phyloP scores from a whole-genome alignment of 768 basidiomycete species.

The Cystofilobasidium capitatum region DNA sequence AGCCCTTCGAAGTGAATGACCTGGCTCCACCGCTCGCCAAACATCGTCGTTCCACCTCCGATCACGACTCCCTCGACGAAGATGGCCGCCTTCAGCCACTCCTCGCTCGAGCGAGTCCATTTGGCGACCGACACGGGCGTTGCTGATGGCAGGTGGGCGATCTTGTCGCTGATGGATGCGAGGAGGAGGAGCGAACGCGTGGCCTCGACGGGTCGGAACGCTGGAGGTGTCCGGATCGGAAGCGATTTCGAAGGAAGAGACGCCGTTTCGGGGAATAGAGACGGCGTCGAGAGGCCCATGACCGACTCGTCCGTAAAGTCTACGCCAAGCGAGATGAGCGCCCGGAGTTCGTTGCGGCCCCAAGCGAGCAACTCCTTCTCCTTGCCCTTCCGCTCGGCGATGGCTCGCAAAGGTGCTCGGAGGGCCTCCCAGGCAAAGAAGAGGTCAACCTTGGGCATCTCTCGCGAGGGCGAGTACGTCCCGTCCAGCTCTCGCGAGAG shows the following conservation, averaged over 20 bases:
- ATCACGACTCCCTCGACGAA: not conserved
- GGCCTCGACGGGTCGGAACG: slow-evolving; percentile 5
- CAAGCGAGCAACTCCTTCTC: slow-evolving; percentile 3
- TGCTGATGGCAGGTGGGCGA: not conserved
- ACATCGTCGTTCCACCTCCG: not conserved
- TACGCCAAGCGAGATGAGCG: slow-evolving; percentile 10
- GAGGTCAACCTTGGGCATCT: slow-evolving; percentile 4
- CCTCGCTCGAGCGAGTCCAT: not conserved
- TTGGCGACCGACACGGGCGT: not conserved
- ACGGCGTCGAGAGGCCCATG: not conserved
- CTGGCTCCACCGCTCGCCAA: not conserved
- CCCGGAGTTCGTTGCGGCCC: slow-evolving; percentile 2
- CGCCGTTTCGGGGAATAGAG: no score
- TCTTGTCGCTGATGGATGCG: not conserved
- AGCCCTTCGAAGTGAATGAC: slow-evolving; percentile 1
- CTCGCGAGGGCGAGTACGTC: slow-evolving; percentile 11
- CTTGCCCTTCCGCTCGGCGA: slow-evolving; percentile 3
- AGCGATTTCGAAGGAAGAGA: not conserved
- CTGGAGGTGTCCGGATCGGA: not conserved
- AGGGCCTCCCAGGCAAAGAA: slow-evolving; percentile 14
- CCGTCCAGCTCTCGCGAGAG: slow-evolving; percentile 1
- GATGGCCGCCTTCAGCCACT: not conserved
- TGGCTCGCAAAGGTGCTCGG: not conserved
- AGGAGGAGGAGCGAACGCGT: slow-evolving; percentile 1
- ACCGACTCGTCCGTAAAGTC: not conserved